Evolutionary conservation across 1,139 yeast species (phyloP).

Genomic region (Candida albicans): DNA sequence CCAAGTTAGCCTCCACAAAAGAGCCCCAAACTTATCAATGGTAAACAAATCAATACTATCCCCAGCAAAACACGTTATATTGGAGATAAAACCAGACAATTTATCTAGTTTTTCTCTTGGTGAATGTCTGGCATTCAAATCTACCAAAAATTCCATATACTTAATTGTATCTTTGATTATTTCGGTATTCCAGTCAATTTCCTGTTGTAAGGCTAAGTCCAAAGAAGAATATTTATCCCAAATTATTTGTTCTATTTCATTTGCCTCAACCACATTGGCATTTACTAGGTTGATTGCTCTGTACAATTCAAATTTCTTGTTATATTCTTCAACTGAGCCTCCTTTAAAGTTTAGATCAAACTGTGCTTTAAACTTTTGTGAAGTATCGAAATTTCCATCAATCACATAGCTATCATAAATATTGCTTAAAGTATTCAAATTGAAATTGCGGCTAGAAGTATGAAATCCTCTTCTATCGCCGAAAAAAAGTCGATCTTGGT

Average conservation of each 20-base stretch:
- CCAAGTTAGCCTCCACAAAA: constrained; percentile 35
- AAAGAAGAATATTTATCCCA: constrained; percentile 31
- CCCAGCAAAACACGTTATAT: constrained; percentile 27
- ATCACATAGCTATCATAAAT: constrained; percentile 8
- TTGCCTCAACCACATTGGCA: constrained; percentile 30
- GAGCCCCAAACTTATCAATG: constrained; percentile 31
- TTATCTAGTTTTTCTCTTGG: constrained; percentile 20
- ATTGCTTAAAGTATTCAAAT: constrained; percentile 2
- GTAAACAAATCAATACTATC: constrained; percentile 26
- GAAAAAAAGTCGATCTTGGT: constrained; percentile 47
- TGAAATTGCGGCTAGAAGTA: constrained; percentile 22
- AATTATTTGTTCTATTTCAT: constrained; percentile 24
- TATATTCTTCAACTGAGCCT: constrained; percentile 29
- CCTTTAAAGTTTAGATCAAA: constrained; percentile 21
- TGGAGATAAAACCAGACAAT: constrained; percentile 29
- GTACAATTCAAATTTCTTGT: constrained; percentile 36
- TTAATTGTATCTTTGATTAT: constrained; percentile 29
- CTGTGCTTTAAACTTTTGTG: constrained; percentile 8
- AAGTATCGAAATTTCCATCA: background rate
- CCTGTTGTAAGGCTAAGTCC: constrained; percentile 12
- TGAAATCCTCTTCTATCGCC: constrained; percentile 43
- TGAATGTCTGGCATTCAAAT: constrained; percentile 19
- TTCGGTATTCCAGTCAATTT: constrained; percentile 15
- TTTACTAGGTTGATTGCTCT: constrained; percentile 36
- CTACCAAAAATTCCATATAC: constrained; percentile 35